Conservation (phyloP, 352 stramenopile genomes). For the Phytophthora citricola region DNA sequence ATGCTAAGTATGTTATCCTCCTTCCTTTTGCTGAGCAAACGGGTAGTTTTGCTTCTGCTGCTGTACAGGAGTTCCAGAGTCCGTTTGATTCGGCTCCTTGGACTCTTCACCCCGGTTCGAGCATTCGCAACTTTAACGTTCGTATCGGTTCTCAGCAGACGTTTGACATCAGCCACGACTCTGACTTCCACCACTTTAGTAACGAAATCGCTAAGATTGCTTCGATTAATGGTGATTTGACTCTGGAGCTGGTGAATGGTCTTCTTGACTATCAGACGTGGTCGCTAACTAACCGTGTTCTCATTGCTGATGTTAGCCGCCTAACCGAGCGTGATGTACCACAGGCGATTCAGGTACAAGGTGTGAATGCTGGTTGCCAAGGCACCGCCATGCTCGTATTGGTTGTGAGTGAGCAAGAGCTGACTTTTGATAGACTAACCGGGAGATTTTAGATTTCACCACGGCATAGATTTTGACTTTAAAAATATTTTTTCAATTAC, state of each 20-base stretch:
- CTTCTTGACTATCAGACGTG: conserved; percentile 3
- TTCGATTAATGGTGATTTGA: conserved; percentile 29
- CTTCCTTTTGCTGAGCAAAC: conserved; percentile 3
- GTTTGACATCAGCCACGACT: neutral
- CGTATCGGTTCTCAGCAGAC: neutral
- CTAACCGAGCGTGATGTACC: neutral
- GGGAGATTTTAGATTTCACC: conserved; percentile 5
- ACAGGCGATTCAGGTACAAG: neutral
- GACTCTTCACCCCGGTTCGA: conserved; percentile 3
- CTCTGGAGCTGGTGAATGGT: neutral
- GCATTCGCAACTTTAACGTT: conserved; percentile 3
- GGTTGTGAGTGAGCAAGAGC: conserved; percentile 21
- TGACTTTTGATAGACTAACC: conserved; percentile 9
- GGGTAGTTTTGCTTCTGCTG: neutral
- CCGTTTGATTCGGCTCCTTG: neutral
- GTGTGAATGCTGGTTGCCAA: neutral
- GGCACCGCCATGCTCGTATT: conserved; percentile 20
- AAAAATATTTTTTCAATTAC: no score
- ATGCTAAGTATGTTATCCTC: conserved; percentile 1
- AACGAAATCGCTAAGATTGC: conserved; percentile 1
- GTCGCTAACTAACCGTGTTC: conserved; percentile 1
- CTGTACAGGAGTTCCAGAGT: conserved; percentile 3
- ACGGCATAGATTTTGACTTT: no score
- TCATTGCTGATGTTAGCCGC: neutral
- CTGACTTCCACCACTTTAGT: neutral